A percentile compares a stretch with the other conserved stretches of the same genome.
Evolutionary conservation across 306 rosid genomes (phyloP).

Genomic region (Trifolium fragiferum): DNA sequence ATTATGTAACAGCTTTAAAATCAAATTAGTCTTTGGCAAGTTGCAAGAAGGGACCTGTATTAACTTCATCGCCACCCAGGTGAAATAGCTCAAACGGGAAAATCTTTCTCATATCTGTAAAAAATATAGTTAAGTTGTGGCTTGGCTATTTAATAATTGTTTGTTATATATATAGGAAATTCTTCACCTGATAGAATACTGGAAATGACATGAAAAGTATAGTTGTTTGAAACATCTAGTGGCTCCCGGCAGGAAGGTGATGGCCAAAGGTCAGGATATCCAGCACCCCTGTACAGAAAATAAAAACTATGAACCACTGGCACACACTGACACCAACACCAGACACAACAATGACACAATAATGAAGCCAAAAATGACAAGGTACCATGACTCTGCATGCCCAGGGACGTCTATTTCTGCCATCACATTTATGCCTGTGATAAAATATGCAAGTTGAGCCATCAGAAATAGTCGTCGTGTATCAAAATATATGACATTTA

Average conservation of each 20-base stretch:
- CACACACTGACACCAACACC: background rate
- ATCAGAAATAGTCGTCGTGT: too few species aligned
- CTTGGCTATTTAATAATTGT: too few species aligned
- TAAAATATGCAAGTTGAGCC: conserved; percentile 36
- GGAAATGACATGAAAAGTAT: conserved; percentile 79
- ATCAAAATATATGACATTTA: background rate
- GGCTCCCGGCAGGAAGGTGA: conserved; percentile 85
- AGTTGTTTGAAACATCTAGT: conserved; percentile 82
- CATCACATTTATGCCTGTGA: conserved; percentile 91
- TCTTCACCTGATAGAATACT: conserved; percentile 92
- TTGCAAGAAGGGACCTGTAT: conserved; percentile 65
- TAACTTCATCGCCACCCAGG: conserved; percentile 98
- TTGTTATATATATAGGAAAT: conserved; percentile 18
- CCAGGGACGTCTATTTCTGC: conserved; percentile 97
- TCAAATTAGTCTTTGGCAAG: conserved; percentile 29
- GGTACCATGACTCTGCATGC: conserved; percentile 97
- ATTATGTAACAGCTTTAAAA: too few species aligned
- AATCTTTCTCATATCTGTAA: conserved; percentile 86
- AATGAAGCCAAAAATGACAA: too few species aligned
- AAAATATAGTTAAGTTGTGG: background rate
- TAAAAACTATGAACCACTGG: conserved; percentile 1
- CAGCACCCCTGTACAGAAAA: conserved; percentile 71
- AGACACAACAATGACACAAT: background rate
- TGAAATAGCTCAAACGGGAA: conserved; percentile 97
- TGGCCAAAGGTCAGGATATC: conserved; percentile 99